Evolutionary conservation across 2,329 filamentous ascomycete genomes (phyloP), one percentile per base, ranked within the genome.

Genomic region (Paracoccidioides lutzii): DNA sequence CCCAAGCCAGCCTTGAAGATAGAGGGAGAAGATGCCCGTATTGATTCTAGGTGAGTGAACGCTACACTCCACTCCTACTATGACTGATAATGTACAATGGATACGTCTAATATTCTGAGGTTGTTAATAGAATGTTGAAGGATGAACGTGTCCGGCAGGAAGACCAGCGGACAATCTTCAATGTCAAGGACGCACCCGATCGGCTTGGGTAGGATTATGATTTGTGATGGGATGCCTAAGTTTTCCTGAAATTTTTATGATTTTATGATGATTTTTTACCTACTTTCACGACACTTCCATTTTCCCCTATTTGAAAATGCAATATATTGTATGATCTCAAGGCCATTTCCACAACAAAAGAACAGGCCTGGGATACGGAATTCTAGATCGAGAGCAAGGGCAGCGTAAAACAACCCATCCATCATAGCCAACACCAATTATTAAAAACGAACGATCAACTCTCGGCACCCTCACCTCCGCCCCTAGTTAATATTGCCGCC

Each of bases 21-120:
- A 53, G 93, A 98, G 75, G 88, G 91, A 59, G 91, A 94, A 60
- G 94, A 98, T 73, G 84, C 84, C 3, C 79, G 93, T 58, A 80
- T 90, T 64, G 88, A 98, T 72, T 82, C 81, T 65, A 82, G 87
- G 75, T 78, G 68, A 48, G 68, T 59, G 6, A 8, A 38, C 33
- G 48, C 52, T 48, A 40, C 22, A 5, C 32, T 3, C 45, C 12
- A 1, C 28, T 43, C 37, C 35, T 15, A 3, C 45, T 4, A 8
- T 4, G 9, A 45, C 35, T 37, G 35, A 10, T 37, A 32, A 28
- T 15, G 8, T 15, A 32, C 6, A 15, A 30, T 43, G 28, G 4
- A 50, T 22, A 38, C 28, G 46, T 32, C 46, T 50, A 38, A 50
- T 15, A 33, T 10, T n/a, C 22, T 14, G n/a, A 3, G 10, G 51